Conservation (phyloP, 2,329 filamentous ascomycete genomes). For the Colletotrichum higginsianum region DNA sequence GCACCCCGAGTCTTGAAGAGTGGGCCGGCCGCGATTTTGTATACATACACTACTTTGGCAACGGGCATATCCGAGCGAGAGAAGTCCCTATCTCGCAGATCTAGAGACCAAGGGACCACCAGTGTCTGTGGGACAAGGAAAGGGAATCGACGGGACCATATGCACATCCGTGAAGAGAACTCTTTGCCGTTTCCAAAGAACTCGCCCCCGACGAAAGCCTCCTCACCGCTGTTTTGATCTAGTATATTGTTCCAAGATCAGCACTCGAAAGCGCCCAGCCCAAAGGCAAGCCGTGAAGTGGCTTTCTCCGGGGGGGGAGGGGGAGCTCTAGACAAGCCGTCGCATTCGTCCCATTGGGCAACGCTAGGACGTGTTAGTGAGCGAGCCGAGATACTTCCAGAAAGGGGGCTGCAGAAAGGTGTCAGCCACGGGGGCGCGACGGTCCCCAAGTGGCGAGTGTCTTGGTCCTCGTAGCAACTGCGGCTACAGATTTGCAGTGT, state of each 20-base stretch:
- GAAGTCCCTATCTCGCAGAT: constrained; percentile 30
- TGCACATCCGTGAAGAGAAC: too few species aligned
- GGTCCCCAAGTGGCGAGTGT: constrained; percentile 8
- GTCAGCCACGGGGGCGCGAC: constrained; percentile 13
- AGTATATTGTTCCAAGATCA: constrained; percentile 6
- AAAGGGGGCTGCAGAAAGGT: constrained; percentile 5
- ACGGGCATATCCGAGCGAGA: constrained; percentile 30
- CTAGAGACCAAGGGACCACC: background rate
- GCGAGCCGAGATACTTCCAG: constrained; percentile 13
- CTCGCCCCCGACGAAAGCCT: constrained; percentile 7
- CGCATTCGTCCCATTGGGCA: background rate
- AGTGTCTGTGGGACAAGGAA: too few species aligned
- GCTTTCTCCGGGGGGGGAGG: background rate
- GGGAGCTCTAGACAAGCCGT: background rate
- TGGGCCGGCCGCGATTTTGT: background rate
- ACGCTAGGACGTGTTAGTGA: background rate
- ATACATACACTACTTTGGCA: background rate
- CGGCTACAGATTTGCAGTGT: background rate
- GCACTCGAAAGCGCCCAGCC: background rate
- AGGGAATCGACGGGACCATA: too few species aligned
- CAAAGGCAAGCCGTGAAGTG: constrained; percentile 6
- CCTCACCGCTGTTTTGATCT: constrained; percentile 37
- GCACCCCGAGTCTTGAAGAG: background rate
- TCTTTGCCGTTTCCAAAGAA: background rate
- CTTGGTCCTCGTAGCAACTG: background rate